These are phyloP conservation scores for Fusarium sarcochroum DNA, from an alignment of 2,329 filamentous ascomycete genomes.

Conservation along the genomic window DNA sequence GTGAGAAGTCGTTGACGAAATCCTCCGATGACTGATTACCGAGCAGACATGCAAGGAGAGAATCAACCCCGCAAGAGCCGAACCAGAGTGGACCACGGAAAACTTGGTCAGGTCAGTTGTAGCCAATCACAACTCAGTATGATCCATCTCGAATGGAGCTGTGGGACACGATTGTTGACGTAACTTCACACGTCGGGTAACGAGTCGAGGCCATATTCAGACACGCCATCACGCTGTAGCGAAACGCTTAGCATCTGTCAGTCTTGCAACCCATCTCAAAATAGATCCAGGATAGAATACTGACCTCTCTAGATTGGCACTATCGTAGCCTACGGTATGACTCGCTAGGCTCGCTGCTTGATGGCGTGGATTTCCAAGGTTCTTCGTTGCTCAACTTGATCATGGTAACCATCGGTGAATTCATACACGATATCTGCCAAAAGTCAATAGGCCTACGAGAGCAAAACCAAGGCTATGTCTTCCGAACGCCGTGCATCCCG, in stretches of 20 bases:
- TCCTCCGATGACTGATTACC: no score
- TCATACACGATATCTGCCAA: constrained; percentile 1
- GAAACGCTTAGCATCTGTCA: not conserved
- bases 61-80: not conserved
- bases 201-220: not conserved
- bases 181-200: not conserved
- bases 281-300: not conserved
- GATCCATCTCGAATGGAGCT: not conserved
- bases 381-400: not conserved
- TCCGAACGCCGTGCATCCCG: not conserved
- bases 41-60: not conserved
- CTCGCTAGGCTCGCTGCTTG: rapidly evolving
- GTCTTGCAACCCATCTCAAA: not conserved
- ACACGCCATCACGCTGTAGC: not conserved
- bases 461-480: constrained; percentile 1
- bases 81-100: not conserved
- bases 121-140: not conserved
- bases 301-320: not conserved
- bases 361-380: not conserved
- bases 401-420: not conserved
- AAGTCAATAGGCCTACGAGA: not conserved
- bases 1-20: no score
- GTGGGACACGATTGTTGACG: not conserved
- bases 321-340: not conserved
- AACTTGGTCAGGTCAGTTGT: not conserved